phyloP scores from a whole-genome alignment of 129 eudicot genomes.

The Silybum marianum region DNA sequence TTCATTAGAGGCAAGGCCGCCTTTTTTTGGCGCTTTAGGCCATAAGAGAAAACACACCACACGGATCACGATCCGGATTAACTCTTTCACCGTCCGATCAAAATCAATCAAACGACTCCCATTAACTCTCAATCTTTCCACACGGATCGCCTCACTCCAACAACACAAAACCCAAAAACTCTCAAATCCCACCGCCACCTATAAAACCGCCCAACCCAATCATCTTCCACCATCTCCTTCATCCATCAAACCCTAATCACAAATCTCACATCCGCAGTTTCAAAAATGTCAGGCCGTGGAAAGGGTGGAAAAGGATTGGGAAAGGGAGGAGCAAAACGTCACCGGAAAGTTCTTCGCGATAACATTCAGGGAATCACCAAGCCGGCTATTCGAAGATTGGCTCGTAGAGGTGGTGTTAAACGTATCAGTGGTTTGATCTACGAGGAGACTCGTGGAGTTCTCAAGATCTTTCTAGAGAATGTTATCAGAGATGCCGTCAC shows the following conservation, averaged over 20 bases:
- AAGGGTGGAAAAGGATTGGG: constrained; percentile 61
- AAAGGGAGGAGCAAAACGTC: constrained; percentile 62
- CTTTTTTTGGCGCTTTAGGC: background rate
- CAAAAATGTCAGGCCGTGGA: constrained; percentile 45
- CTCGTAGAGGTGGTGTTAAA: constrained; percentile 55
- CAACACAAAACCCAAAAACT: background rate
- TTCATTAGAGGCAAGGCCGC: background rate
- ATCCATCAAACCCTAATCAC: background rate
- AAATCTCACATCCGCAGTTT: background rate
- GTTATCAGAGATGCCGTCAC: constrained; percentile 35
- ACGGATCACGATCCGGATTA: background rate
- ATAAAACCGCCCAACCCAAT: background rate
- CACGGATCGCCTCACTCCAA: background rate
- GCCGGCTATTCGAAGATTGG: constrained; percentile 50
- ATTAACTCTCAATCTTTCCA: background rate
- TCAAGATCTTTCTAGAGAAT: constrained; percentile 39
- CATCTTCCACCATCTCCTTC: background rate
- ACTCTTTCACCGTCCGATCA: background rate
- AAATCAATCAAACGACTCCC: background rate
- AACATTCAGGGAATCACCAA: constrained; percentile 64
- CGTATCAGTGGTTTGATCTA: constrained; percentile 55
- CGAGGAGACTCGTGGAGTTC: constrained; percentile 49
- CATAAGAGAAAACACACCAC: constrained; percentile 19
- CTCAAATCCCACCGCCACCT: constrained; percentile 2
- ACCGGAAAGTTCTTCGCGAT: constrained; percentile 52